Base-by-base conservation (phyloP, 495 filamentous ascomycete genomes). In the Xylaria longipes region DNA sequence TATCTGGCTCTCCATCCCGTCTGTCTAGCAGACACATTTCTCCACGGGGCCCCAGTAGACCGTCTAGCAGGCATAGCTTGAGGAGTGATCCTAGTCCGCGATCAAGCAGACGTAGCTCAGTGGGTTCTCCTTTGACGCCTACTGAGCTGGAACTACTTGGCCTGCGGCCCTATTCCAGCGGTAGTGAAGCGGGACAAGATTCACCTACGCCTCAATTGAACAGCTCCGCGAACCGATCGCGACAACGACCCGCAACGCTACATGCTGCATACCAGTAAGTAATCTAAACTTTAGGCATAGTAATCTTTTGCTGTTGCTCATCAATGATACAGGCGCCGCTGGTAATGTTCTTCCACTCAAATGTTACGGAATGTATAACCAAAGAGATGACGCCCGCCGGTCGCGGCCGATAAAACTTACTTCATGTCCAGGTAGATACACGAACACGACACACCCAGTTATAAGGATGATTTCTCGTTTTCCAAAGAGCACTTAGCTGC, bases 251-350 rank as follows among this genome's bases (percentile, higher is more conserved):
- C 31, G 82, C 81, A 31, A 76, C 78, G 31, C 73, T 82, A 54
- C 71, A 78, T 41, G 82, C 80, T 29, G 83, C 81, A 48, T 85
- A 83, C 67, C 79, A 78, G 83, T 84, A 74, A 77, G 81, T 74
- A 1, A 12, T 45, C 57, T 25, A 27, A 39, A 52, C 3, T 5
- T 6, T 17, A 22, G 7, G 17, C 8, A 27, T 37, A 46, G 8
- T n/a, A 41, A 22, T 35, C 27, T 22, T 31, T 61, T 22, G 17
- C 62, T 46, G 20, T 67, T 52, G n/a, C 70, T 77, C 20, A 77
- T 43, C 45, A 15, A 39, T 7, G 5, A 69, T 60, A 39, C 62
- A 79, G 77, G 41, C 77, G 77, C 71, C 77, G 77, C n/a, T 79
- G 77, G 77, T 79, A 43, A 74, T 27, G 37, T 37, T 7, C 6